Percentiles rank a stretch among this genome's conserved stretches.
Evolutionary conservation across 2,329 filamentous ascomycete genomes (phyloP).

Genomic region (Dactylellina parvicollis): DNA sequence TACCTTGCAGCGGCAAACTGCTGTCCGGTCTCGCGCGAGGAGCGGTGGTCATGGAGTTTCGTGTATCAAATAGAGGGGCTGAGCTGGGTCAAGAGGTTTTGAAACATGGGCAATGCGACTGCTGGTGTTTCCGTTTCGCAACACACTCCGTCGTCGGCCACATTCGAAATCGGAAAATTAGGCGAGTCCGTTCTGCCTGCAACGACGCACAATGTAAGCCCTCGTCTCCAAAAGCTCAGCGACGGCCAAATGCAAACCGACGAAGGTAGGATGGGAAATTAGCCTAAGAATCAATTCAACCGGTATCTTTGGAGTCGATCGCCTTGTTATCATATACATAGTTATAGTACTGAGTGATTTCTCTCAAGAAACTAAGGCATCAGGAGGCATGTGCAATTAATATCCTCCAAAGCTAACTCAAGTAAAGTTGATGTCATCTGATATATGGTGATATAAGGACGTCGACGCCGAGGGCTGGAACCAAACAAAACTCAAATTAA

Average conservation of each 20-base stretch:
- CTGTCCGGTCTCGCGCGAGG: background rate
- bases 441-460: background rate
- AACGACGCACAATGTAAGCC: constrained; percentile 1
- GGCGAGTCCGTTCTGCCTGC: constrained; percentile 17
- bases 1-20: constrained; percentile 25
- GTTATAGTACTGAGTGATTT: constrained; percentile 5
- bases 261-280: background rate
- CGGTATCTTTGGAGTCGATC: background rate
- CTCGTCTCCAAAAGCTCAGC: constrained; percentile 17
- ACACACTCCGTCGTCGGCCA: constrained; percentile 14
- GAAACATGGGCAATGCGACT: constrained; percentile 52
- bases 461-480: constrained; percentile 6
- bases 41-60: background rate
- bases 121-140: constrained; percentile 47
- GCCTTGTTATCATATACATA: too few species aligned
- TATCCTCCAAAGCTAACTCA: too few species aligned
- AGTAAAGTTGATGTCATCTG: background rate
- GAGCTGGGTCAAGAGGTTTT: constrained; percentile 23
- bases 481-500: constrained; percentile 2
- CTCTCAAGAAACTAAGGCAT: too few species aligned
- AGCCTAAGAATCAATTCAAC: constrained; percentile 32
- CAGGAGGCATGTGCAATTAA: too few species aligned
- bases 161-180: constrained; percentile 32
- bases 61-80: constrained; percentile 45
- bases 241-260: background rate